Evolutionary conservation across 2,329 filamentous ascomycete genomes (phyloP), one percentile per base, ranked within the genome.

Genomic region (Pseudogymnoascus sp.): DNA sequence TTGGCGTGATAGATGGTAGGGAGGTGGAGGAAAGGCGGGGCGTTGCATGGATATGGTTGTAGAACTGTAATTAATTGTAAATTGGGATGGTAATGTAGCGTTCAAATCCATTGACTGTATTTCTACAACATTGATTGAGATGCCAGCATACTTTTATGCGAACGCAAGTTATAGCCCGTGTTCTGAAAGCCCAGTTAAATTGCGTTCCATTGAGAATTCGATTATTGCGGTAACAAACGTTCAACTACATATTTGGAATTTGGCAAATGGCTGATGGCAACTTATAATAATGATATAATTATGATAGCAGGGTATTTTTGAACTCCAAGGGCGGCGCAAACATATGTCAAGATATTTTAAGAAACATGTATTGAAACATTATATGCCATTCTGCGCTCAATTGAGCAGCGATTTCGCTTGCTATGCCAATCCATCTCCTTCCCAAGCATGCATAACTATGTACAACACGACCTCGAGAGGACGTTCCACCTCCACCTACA

Each of bases 1-100:
- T 21, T 3, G 4, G 29, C 11, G 49, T 19, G 49, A 19, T 70
- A 68, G 64, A 64, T 64, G 45, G 68, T 68, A 37, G 62, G n/a
- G 16, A 14, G 55, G 31, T 11, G 1, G 37, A 21, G 19, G 55
- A 11, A 66, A 65, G 59, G 49, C 29, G 12, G 64, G 63, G 37
- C 61, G 31, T 39, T 14, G 11, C 4, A 31, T 45, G 49, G 58
- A 16, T 23, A 23, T 60, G 33, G 38, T n/a, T 35, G 26, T n/a
- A 31, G 23, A 58, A 37, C 29, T 29, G 43, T 31, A 60, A 52
- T 59, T 26, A 35, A 49, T 10, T 41, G 19, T 62, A 33, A 35
- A 35, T 8, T 11, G 33, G 59, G 14, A 10, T 38, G 29, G 26
- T 31, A 61, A 21, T 61, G 19, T 61, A 59, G 43, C 63, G 63